These are phyloP conservation scores for Meredithiella fracta DNA, from an alignment of 2,329 filamentous ascomycete genomes.

Conservation along the genomic window DNA sequence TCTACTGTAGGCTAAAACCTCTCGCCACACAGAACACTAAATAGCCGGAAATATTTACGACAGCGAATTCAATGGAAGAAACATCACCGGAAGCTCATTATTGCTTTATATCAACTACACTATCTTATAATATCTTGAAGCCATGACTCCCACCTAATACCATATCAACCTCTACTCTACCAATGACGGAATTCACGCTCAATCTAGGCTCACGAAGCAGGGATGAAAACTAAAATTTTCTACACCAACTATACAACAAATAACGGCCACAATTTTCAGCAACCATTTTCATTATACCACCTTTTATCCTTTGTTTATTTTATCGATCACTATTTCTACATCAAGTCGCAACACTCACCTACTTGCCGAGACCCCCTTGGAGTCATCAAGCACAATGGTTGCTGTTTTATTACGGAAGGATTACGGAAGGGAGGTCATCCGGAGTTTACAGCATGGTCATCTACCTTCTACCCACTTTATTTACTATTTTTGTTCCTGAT, in stretches of 20 bases:
- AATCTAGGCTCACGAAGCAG: slow-evolving; percentile 10
- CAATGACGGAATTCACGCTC: not conserved
- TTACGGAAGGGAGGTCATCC: slow-evolving; percentile 6
- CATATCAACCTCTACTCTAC: not conserved
- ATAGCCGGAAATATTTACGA: not conserved
- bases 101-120: not conserved
- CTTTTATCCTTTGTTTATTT: slow-evolving; percentile 1
- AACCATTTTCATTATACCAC: not conserved
- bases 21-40: not conserved
- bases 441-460: slow-evolving; percentile 6
- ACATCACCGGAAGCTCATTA: not conserved
- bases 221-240: slow-evolving; percentile 6
- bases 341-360: slow-evolving; percentile 8
- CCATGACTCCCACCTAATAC: not conserved
- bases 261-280: not conserved
- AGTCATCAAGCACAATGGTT: not conserved
- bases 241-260: not conserved
- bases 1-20: slow-evolving; percentile 6
- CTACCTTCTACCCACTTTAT: not conserved
- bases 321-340: not conserved
- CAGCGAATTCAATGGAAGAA: too few relatives aligned
- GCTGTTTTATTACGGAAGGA: slow-evolving; percentile 8
- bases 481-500: not conserved
- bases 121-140: not conserved
- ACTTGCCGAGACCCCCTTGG: not conserved